phyloP scores from a whole-genome alignment of 441 rosid species.

The Pelargonium myrrhifolium region DNA sequence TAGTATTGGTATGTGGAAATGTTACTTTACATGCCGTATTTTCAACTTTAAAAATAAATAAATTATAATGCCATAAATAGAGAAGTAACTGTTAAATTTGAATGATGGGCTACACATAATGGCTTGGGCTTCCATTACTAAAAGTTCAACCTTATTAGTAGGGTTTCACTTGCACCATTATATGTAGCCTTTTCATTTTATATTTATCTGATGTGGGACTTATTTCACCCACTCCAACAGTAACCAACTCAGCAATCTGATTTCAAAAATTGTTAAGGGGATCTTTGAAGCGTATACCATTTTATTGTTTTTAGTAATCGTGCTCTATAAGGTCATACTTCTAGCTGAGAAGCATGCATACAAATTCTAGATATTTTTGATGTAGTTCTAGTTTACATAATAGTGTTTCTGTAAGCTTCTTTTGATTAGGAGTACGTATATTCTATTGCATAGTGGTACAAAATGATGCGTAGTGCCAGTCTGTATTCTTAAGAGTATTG shows the following conservation, averaged over 20 bases:
- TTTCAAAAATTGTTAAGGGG: not conserved
- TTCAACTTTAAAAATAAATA: not conserved
- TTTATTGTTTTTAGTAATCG: not conserved
- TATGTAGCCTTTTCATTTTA: too few relatives aligned
- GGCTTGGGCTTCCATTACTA: too few relatives aligned
- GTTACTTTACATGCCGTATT: conserved; percentile 1
- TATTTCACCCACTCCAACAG: too few relatives aligned
- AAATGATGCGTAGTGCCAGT: not conserved
- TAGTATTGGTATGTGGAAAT: not conserved
- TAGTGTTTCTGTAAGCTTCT: not conserved
- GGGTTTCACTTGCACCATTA: too few relatives aligned
- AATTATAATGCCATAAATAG: not conserved
- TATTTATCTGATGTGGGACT: too few relatives aligned
- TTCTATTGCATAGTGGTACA: not conserved
- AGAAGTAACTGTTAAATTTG: too few relatives aligned
- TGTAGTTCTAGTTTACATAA: not conserved
- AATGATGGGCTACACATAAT: too few relatives aligned
- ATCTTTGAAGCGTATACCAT: not conserved
- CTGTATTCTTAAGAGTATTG: not conserved
- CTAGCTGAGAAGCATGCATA: not conserved
- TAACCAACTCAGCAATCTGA: not conserved
- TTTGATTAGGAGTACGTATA: not conserved
- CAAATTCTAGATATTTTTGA: not conserved
- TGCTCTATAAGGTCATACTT: not conserved
- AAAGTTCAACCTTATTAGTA: too few relatives aligned